A percentile compares a stretch with the other conserved stretches of the same genome.
phyloP scores from a whole-genome alignment of 2,329 filamentous ascomycete species.

The Daldinia sp. region DNA sequence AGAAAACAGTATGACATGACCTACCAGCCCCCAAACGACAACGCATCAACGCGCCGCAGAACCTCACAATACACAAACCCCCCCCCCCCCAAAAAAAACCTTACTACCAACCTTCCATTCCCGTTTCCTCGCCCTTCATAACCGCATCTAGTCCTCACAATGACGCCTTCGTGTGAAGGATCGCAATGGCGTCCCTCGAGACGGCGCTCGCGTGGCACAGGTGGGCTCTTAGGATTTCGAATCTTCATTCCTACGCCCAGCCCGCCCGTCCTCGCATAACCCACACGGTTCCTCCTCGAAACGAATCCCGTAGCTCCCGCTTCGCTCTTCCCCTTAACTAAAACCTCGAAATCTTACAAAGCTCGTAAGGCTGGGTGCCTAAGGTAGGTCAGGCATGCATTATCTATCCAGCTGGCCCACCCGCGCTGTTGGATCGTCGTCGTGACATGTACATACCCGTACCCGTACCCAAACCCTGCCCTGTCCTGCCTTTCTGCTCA shows the following conservation, averaged over 20 bases:
- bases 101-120: too few species aligned
- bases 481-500: not conserved
- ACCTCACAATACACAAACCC: too few species aligned
- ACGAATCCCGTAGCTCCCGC: not conserved
- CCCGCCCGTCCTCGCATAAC: not conserved
- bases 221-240: not conserved
- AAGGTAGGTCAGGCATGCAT: too few species aligned
- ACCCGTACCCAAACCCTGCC: slow-evolving; percentile 28
- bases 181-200: slow-evolving; percentile 17
- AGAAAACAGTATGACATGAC: not conserved
- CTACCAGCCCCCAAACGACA: slow-evolving; percentile 1
- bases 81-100: slow-evolving; percentile 11
- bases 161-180: slow-evolving; percentile 21
- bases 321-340: too few species aligned
- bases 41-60: not conserved
- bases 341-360: too few species aligned
- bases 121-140: slow-evolving; percentile 4
- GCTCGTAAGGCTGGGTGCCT: too few species aligned
- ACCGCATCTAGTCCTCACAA: slow-evolving; percentile 5
- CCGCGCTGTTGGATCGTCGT: not conserved
- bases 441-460: not conserved
- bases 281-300: not conserved
- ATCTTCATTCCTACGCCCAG: not conserved
- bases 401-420: too few species aligned
- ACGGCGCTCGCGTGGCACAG: not conserved